A percentile compares a stretch with the other conserved stretches of the same genome.
These are phyloP conservation scores for Pyrenopolyporus hunteri DNA, from an alignment of 495 filamentous ascomycete genomes.

Conservation along the genomic window DNA sequence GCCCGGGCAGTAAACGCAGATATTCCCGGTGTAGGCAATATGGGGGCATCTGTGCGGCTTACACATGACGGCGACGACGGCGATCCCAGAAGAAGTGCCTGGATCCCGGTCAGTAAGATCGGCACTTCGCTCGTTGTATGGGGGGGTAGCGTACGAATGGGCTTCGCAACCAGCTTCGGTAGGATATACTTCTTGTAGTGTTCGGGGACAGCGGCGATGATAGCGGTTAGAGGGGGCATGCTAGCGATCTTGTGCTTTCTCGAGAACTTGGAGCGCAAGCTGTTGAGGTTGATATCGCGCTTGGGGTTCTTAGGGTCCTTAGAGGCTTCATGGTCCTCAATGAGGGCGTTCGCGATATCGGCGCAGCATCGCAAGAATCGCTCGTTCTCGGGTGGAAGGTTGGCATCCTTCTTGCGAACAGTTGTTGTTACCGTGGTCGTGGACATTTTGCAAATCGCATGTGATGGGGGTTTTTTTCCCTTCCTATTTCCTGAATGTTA, in stretches of 20 bases:
- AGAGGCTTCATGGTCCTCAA: slow-evolving; percentile 86
- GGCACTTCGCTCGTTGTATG: not conserved
- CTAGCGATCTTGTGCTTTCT: slow-evolving; percentile 87
- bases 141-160: slow-evolving; percentile 69
- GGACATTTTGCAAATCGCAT: slow-evolving; percentile 43
- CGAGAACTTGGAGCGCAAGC: slow-evolving; percentile 81
- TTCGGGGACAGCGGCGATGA: slow-evolving; percentile 95
- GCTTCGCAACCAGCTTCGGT: slow-evolving; percentile 93
- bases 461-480: not conserved
- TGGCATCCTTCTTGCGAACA: slow-evolving; percentile 65
- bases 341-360: slow-evolving; percentile 89
- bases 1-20: slow-evolving; percentile 98
- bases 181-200: slow-evolving; percentile 99
- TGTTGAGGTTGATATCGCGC: slow-evolving; percentile 93
- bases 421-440: slow-evolving; percentile 48
- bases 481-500: too few species aligned
- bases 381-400: slow-evolving; percentile 88
- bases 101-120: slow-evolving; percentile 27
- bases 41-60: slow-evolving; percentile 98
- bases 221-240: slow-evolving; percentile 91
- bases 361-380: slow-evolving; percentile 91
- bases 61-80: slow-evolving; percentile 99
- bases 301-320: slow-evolving; percentile 71
- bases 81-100: slow-evolving; percentile 94
- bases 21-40: slow-evolving; percentile 97